phyloP scores from a whole-genome alignment of 202 grass and related monocot genomes.

The Carex arenaria region DNA sequence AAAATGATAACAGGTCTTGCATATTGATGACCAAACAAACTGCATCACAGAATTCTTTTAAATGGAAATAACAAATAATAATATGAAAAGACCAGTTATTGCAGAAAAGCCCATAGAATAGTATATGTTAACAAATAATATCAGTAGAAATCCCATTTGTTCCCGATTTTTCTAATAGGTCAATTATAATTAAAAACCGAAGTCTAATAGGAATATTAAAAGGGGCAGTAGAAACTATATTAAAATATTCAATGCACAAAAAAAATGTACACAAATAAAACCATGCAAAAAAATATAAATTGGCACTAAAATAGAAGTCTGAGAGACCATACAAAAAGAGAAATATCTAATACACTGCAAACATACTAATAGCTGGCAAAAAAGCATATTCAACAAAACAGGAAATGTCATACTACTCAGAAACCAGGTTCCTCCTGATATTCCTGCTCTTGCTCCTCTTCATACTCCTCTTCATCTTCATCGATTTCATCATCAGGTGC shows the following conservation, averaged over 20 bases:
- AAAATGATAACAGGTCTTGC: not conserved
- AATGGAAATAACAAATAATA: not conserved
- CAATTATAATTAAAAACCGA: not conserved
- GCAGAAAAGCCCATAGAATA: not conserved
- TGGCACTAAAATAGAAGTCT: not conserved
- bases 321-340: not conserved
- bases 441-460: constrained; percentile 4
- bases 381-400: not conserved
- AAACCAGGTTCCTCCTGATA: too few relatives aligned
- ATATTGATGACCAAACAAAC: not conserved
- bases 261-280: not conserved
- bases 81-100: not conserved
- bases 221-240: not conserved
- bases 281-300: not conserved
- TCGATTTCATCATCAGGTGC: constrained; percentile 16
- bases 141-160: not conserved
- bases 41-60: not conserved
- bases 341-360: not conserved
- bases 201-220: not conserved
- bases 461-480: constrained; percentile 11
- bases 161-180: not conserved
- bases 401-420: not conserved
- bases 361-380: not conserved
- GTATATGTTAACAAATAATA: not conserved
- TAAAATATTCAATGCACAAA: not conserved